Conservation (phyloP, 1,139 yeast genomes). For the Kodamaea arcana region DNA sequence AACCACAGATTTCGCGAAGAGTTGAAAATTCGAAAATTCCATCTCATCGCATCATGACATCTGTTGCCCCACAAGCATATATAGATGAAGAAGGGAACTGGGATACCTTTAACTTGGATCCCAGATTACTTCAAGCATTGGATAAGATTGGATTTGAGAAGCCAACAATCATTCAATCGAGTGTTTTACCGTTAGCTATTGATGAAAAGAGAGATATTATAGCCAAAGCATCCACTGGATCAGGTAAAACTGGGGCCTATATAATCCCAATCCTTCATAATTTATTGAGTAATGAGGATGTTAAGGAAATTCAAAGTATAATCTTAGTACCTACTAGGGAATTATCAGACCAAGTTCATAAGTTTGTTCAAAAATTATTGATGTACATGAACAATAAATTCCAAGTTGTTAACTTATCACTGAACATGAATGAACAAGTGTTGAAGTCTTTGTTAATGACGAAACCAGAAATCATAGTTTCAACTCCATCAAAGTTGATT, state of each 20-base stretch:
- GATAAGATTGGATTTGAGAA: conserved; percentile 74
- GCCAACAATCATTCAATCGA: conserved; percentile 88
- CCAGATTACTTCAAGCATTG: conserved; percentile 80
- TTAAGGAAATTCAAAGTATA: conserved; percentile 43
- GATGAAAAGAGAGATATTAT: conserved; percentile 83
- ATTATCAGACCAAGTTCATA: conserved; percentile 75
- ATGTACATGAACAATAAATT: conserved; percentile 68
- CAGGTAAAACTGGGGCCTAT: conserved; percentile 88
- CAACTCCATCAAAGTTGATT: conserved; percentile 83
- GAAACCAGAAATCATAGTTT: conserved; percentile 74
- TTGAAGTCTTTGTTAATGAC: conserved; percentile 65
- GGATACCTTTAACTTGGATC: conserved; percentile 69
- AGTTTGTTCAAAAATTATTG: conserved; percentile 64
- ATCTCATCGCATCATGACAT: conserved; percentile 13
- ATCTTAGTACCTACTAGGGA: conserved; percentile 85
- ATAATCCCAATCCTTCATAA: conserved; percentile 72
- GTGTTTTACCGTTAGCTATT: conserved; percentile 87
- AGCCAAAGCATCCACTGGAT: conserved; percentile 86
- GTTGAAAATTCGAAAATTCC: no score
- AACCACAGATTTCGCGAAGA: no score
- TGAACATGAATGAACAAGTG: conserved; percentile 69
- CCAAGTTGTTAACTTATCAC: conserved; percentile 68
- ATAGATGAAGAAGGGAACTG: conserved; percentile 70
- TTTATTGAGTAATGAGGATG: conserved; percentile 40
- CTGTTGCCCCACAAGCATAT: conserved; percentile 44